Base-by-base conservation (phyloP, 2,329 filamentous ascomycete species). In the Aschersonia sp. region DNA sequence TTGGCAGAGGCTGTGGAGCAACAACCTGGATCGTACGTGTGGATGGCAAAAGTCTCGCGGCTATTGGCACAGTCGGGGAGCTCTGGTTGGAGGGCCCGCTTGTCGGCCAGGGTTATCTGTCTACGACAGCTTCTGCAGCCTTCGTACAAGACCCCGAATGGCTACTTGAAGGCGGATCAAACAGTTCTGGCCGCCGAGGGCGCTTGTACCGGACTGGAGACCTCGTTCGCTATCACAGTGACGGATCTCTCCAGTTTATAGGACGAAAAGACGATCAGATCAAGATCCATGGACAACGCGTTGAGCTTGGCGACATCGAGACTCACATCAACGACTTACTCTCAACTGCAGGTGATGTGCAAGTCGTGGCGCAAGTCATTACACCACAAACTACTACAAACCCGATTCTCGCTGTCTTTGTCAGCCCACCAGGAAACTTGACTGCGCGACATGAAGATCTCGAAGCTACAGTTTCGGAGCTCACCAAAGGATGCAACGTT, bases 21-120 rank as follows among this genome's bases (percentile, higher is more conserved):
- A 12, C 47, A 7, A 52, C 58, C 1, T 65, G 61, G 60, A 49
- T 66, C 35, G 58, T 61, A 22, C 49, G 55, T 5, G 45, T 52
- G 8, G 51, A 62, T 45, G 52, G 56, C 47, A 44, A 57, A 39
- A 46, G 44, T 6, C 52, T 60, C 7, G 46, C 54, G 1, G 58
- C 58, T 1, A 43, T 63, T 4, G 63, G 62, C 4, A 52, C 46
- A 5, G 50, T 56, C 0, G 64, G 64, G 5, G 64, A 67, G 48
- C 51, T 67, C 12, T 49, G 62, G 6, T 54, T 70, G 40, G 63
- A 63, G 45, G 68, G 68, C 0, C 69, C 71, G 4, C 63, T 66
- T 10, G 59, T 77, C n/a, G 71, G 67, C 11, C 58, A 65, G 37
- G 71, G 70, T 14, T 77, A 77, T 50, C 58, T 73, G 51, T 76